Evolutionary conservation across 371 early-diverging fungal genomes (phyloP).

Genomic region (Basidiobolus meristosporus): DNA sequence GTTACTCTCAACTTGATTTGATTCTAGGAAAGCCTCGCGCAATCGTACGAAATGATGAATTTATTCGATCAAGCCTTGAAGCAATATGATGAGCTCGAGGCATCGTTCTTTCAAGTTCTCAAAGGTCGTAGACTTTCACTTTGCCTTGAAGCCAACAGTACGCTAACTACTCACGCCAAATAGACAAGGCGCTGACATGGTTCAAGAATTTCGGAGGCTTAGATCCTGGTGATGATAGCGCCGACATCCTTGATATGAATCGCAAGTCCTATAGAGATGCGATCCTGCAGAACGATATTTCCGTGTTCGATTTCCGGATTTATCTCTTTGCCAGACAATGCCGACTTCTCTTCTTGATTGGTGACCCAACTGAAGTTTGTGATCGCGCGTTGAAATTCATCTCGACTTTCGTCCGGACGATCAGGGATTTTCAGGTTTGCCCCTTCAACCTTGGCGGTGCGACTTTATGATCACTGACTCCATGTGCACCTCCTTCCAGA

Average conservation of each 20-base stretch:
- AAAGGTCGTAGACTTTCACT: slow-evolving; percentile 15
- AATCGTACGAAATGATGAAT: slow-evolving; percentile 68
- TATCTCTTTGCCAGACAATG: slow-evolving; percentile 84
- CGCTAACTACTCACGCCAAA: neutral
- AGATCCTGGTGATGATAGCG: slow-evolving; percentile 64
- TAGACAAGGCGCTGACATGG: slow-evolving; percentile 71
- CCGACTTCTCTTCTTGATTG: slow-evolving; percentile 44
- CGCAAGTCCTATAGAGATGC: slow-evolving; percentile 68
- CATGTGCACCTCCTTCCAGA: slow-evolving; percentile 18
- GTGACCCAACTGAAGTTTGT: slow-evolving; percentile 44
- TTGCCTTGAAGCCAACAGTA: neutral
- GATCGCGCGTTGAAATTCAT: slow-evolving; percentile 51
- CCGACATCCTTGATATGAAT: slow-evolving; percentile 53
- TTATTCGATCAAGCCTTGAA: slow-evolving; percentile 71
- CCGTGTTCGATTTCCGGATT: slow-evolving; percentile 84
- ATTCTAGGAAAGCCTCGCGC: slow-evolving; percentile 58
- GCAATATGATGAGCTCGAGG: slow-evolving; percentile 91
- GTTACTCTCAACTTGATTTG: neutral
- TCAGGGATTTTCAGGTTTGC: slow-evolving; percentile 44
- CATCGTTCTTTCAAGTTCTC: slow-evolving; percentile 74
- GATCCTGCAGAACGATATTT: slow-evolving; percentile 76
- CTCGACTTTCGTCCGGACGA: slow-evolving; percentile 40
- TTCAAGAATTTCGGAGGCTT: slow-evolving; percentile 80
- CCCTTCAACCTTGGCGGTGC: neutral
- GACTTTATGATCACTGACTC: neutral